Conservation (phyloP, 1,284 basidiomycete genomes). For the Ustilago sp. region DNA sequence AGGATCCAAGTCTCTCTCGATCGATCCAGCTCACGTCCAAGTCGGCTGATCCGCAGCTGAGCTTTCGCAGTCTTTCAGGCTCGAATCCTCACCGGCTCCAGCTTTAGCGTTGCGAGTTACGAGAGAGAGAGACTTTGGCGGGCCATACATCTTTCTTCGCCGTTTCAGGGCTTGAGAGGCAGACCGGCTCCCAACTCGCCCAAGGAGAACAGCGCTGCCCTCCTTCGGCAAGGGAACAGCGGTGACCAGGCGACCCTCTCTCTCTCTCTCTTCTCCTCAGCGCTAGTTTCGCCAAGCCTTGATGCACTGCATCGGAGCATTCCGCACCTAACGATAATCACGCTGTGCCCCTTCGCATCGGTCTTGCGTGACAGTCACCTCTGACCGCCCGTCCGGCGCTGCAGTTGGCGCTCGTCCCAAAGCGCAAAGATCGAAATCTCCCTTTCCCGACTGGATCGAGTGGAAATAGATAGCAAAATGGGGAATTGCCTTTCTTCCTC, state of each 20-base stretch:
- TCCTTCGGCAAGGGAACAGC: neutral
- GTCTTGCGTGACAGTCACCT: neutral
- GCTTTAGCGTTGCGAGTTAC: neutral
- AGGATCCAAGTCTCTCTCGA: neutral
- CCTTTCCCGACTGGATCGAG: neutral
- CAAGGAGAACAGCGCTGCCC: neutral
- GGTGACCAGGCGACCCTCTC: neutral
- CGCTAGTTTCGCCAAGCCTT: neutral
- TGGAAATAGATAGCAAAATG: slow-evolving; percentile 38
- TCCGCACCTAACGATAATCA: neutral
- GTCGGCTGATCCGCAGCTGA: neutral
- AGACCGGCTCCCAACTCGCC: neutral
- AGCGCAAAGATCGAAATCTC: neutral
- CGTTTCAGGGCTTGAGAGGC: neutral
- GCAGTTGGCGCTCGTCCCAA: neutral
- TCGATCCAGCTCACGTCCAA: neutral
- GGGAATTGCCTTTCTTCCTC: slow-evolving; percentile 61
- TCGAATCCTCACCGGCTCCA: neutral
- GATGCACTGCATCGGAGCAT: neutral
- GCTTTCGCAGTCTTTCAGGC: neutral
- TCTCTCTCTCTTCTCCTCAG: neutral
- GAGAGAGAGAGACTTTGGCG: neutral
- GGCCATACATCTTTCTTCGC: neutral
- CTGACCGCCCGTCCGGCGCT: neutral
- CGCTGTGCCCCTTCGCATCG: neutral